phyloP scores from a whole-genome alignment of 2,329 filamentous ascomycete species.

The Neopestalotiopsis rosae region DNA sequence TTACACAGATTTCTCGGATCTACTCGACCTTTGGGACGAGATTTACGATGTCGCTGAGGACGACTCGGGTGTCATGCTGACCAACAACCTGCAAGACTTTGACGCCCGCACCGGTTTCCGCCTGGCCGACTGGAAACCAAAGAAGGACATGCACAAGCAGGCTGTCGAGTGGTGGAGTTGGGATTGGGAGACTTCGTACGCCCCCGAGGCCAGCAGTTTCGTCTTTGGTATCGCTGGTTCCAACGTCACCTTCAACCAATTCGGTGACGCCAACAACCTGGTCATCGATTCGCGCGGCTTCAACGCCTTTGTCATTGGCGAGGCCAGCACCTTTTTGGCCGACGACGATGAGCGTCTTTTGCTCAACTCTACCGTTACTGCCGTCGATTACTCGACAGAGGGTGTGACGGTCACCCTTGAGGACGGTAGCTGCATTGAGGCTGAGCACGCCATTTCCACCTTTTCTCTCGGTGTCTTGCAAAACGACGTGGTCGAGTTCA shows the following conservation, averaged over 20 bases:
- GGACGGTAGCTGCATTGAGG: constrained; percentile 42
- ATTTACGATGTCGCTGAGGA: constrained; percentile 51
- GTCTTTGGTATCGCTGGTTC: constrained; percentile 61
- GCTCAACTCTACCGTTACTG: constrained; percentile 62
- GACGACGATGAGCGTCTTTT: constrained; percentile 61
- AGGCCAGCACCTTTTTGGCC: constrained; percentile 62
- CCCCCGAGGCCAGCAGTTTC: constrained; percentile 61
- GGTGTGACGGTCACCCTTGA: constrained; percentile 59
- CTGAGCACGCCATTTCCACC: constrained; percentile 60
- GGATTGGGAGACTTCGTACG: constrained; percentile 61
- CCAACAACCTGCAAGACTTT: constrained; percentile 65
- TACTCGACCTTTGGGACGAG: constrained; percentile 56
- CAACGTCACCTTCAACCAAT: constrained; percentile 68
- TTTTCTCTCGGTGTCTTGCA: constrained; percentile 74
- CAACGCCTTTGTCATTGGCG: constrained; percentile 59
- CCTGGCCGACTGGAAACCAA: constrained; percentile 67
- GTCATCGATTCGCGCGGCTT: constrained; percentile 67
- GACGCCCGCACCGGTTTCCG: constrained; percentile 62
- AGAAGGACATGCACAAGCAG: constrained; percentile 58
- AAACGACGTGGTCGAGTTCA: constrained; percentile 62
- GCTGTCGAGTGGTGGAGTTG: constrained; percentile 64
- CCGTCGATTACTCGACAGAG: constrained; percentile 56
- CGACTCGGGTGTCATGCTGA: constrained; percentile 61
- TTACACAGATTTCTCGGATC: constrained; percentile 50
- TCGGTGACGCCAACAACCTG: constrained; percentile 65